phyloP scores from a whole-genome alignment of 148 eudicot species.

The Simmondsia chinensis region DNA sequence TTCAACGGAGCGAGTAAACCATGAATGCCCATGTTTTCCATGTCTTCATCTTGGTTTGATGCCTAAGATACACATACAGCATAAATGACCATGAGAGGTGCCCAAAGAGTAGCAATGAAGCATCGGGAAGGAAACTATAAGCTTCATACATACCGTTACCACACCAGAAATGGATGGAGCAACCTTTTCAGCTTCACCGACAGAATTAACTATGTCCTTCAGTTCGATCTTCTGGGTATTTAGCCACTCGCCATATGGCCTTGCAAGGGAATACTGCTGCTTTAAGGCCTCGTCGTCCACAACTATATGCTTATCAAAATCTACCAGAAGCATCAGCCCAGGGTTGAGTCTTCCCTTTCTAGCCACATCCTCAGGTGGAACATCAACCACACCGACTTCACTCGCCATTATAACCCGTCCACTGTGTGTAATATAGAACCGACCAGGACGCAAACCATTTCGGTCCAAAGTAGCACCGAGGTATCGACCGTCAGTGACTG shows the following conservation, averaged over 20 bases:
- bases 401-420: constrained; percentile 98
- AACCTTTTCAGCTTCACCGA: constrained; percentile 39
- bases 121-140: neutral
- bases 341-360: constrained; percentile 98
- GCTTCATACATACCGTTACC: constrained; percentile 38
- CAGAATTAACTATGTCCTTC: constrained; percentile 83
- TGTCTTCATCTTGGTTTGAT: constrained; percentile 55
- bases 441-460: constrained; percentile 96
- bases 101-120: neutral
- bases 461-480: constrained; percentile 98
- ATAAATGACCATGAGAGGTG: constrained; percentile 7
- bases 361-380: constrained; percentile 85
- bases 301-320: constrained; percentile 89
- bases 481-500: constrained; percentile 99
- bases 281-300: constrained; percentile 95
- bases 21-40: constrained; percentile 86
- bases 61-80: constrained; percentile 29
- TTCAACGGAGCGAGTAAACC: constrained; percentile 89
- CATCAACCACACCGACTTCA: constrained; percentile 99
- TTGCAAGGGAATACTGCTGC: constrained; percentile 79
- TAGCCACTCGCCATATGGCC: constrained; percentile 96
- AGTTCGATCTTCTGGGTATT: constrained; percentile 73
- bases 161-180: constrained; percentile 74
- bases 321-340: constrained; percentile 99
- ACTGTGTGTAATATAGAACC: constrained; percentile 88